These are phyloP conservation scores for Rubia tinctorum DNA, from an alignment of 305 asterid species.

Conservation along the genomic window DNA sequence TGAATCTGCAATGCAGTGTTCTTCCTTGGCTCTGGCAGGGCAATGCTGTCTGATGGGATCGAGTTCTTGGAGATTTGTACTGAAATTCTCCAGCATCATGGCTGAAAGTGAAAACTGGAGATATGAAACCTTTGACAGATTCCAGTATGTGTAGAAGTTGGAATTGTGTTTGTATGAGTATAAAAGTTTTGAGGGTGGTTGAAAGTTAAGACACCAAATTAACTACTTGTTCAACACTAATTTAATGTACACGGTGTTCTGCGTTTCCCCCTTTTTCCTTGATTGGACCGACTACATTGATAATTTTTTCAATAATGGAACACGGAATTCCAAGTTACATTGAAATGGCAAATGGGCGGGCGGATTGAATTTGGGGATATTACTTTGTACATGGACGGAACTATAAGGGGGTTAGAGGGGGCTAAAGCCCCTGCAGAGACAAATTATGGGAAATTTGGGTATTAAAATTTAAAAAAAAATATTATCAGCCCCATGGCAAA, in stretches of 20 bases:
- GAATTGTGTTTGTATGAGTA: neutral
- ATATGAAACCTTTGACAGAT: slow-evolving; percentile 19
- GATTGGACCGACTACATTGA: neutral
- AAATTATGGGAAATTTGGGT: too few relatives aligned
- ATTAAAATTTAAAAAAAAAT: too few relatives aligned
- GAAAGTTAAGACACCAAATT: neutral
- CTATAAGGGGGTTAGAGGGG: too few relatives aligned
- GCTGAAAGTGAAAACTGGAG: slow-evolving; percentile 13
- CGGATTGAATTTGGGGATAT: too few relatives aligned
- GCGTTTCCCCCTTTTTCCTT: neutral
- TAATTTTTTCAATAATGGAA: neutral
- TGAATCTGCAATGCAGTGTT: neutral
- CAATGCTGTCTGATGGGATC: slow-evolving; percentile 56
- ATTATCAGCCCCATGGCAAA: too few relatives aligned
- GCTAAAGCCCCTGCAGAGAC: too few relatives aligned
- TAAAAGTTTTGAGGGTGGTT: slow-evolving; percentile 4
- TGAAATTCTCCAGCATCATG: slow-evolving; percentile 21
- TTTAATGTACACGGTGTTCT: neutral
- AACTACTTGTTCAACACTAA: neutral
- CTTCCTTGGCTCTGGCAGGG: slow-evolving; percentile 46
- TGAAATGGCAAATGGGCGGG: too few relatives aligned
- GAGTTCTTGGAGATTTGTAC: slow-evolving; percentile 19
- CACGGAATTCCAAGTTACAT: neutral
- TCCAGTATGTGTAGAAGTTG: slow-evolving; percentile 3
- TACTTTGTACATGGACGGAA: too few relatives aligned